Evolutionary conservation across 148 eudicot species (phyloP), one percentile per base, ranked within the genome.

Genomic region (Dianthus caryophyllus): DNA sequence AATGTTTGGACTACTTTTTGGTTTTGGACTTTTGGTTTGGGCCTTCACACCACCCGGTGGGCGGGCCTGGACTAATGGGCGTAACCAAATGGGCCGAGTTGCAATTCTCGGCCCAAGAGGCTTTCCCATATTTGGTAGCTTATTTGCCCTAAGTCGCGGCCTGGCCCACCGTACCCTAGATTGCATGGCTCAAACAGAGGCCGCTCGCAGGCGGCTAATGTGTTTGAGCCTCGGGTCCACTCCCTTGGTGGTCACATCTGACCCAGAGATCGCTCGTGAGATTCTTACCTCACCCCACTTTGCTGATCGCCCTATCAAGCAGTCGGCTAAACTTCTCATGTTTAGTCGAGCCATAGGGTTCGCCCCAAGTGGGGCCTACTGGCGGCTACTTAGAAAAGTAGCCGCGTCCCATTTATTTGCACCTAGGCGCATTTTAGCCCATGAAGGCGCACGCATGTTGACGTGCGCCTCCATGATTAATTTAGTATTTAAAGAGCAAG

Each of bases 311-410:
- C 94, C 94, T 0, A 64, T 88, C 51, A 88, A 88, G 55, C 80
- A 78, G 24, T 88, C 94, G 56, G 94, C 90, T 68, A 74, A 64
- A 56, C 51, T 24, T 17, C 88, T 88, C 58, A 85, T 88, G 88
- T 88, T 88, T 68, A 78, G 71, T 71, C 80, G 94, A 43, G 94
- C 94, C 76, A 85, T 88, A 1, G 94, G 94, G 9, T 88, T 88
- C 27, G 94, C 94, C 0, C 94, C 88, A 1, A 75, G 73, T 53
- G 94, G 94, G 0, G 6, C 86, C 13, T 82, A 88, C 61, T 88
- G 90, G 94, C 80, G 88, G 5, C 82, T 77, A 10, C 70, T 88
- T 9, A 74, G 94, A 50, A 61, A 73, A 48, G 77, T 88, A 38
- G 77, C 88, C 2, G 79, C 90, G 0, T 73, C 88, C 4, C 88